Conservation (phyloP, 1,284 basidiomycete species). For the Coniferiporia weirii region DNA sequence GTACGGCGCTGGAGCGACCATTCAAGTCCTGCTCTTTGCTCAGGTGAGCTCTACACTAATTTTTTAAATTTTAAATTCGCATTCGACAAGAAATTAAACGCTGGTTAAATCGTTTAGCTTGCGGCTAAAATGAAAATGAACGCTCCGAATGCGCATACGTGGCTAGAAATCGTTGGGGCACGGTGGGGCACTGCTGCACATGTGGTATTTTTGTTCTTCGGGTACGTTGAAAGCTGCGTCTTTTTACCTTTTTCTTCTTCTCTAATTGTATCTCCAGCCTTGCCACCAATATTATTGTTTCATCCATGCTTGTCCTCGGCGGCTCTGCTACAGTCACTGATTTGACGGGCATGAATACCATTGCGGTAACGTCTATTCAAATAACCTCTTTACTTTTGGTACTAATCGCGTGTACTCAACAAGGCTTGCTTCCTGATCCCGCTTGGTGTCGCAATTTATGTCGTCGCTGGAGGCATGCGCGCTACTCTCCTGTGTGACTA, state of each 20-base stretch:
- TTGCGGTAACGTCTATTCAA: conserved; percentile 39
- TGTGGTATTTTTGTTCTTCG: conserved; percentile 64
- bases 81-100: not conserved
- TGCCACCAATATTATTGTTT: conserved; percentile 60
- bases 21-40: conserved; percentile 45
- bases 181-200: conserved; percentile 56
- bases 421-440: conserved; percentile 62
- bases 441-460: conserved; percentile 50
- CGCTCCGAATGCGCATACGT: conserved; percentile 55
- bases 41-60: conserved; percentile 42
- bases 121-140: conserved; percentile 57
- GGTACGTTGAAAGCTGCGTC: conserved; percentile 24
- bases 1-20: conserved; percentile 50
- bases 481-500: conserved; percentile 45
- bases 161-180: conserved; percentile 58
- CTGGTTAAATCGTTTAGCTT: conserved; percentile 25
- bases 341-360: conserved; percentile 51
- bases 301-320: conserved; percentile 55
- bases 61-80: not conserved
- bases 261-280: conserved; percentile 33
- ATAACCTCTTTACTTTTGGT: conserved; percentile 15
- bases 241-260: not conserved
- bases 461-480: conserved; percentile 47
- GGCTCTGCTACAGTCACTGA: conserved; percentile 57
- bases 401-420: not conserved